phyloP scores from a whole-genome alignment of 352 stramenopile genomes.

The Phytophthora hibernalis region DNA sequence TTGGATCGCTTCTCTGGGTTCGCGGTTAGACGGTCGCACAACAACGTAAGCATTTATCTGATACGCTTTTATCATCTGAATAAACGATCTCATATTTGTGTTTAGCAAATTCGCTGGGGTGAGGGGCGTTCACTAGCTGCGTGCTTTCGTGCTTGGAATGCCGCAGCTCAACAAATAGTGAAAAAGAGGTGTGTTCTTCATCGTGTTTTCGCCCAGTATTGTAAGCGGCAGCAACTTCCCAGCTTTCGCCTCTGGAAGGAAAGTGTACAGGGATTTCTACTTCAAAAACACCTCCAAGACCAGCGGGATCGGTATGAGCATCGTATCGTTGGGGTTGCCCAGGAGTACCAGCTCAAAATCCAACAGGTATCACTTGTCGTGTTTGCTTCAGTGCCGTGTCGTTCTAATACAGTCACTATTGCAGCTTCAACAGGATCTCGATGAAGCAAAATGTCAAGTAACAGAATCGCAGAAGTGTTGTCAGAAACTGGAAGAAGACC shows the following conservation, averaged over 20 bases:
- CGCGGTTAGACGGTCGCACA: conserved; percentile 26
- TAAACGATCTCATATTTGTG: conserved; percentile 3
- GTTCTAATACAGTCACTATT: conserved; percentile 8
- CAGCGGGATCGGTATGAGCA: conserved; percentile 41
- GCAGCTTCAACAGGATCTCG: conserved; percentile 53
- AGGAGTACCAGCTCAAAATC: conserved; percentile 55
- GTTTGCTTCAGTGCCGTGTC: not conserved
- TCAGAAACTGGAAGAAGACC: conserved; percentile 64
- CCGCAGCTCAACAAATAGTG: not conserved
- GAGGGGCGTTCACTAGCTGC: conserved; percentile 21
- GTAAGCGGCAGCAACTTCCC: conserved; percentile 21
- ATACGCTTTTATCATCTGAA: not conserved
- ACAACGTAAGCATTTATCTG: conserved; percentile 26
- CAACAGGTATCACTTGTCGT: conserved; percentile 36
- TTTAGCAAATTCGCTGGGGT: conserved; percentile 38
- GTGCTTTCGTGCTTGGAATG: conserved; percentile 45
- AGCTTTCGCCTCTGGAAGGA: conserved; percentile 33
- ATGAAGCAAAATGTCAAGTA: conserved; percentile 44
- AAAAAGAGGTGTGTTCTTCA: conserved; percentile 4
- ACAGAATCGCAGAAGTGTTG: conserved; percentile 46
- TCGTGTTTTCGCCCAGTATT: conserved; percentile 18
- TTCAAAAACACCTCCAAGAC: conserved; percentile 35
- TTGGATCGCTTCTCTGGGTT: conserved; percentile 47
- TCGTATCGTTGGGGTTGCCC: conserved; percentile 35
- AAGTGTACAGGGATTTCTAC: not conserved